A percentile compares a stretch with the other conserved stretches of the same genome.
phyloP scores from a whole-genome alignment of 2,329 filamentous ascomycete genomes.

The Fusarium succisae region DNA sequence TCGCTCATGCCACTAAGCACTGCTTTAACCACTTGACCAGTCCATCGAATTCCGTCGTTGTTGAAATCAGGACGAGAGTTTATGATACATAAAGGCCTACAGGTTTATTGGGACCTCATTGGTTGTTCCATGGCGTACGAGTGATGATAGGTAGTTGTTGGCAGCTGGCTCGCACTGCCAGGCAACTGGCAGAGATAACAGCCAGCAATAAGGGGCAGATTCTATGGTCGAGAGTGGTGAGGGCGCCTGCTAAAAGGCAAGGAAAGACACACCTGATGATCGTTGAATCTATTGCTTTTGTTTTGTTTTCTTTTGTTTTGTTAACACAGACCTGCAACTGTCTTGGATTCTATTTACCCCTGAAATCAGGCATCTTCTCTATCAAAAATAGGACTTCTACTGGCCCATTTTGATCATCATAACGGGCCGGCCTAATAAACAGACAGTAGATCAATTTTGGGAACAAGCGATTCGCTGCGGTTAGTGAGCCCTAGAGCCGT shows the following conservation, averaged over 20 bases:
- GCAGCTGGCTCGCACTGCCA: not conserved
- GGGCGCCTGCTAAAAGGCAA: not conserved
- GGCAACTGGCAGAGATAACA: not conserved
- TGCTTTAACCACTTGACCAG: not conserved
- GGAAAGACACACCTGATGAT: not conserved
- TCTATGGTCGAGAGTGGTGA: not conserved
- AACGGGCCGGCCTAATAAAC: not conserved
- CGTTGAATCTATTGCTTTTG: not conserved
- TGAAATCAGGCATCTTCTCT: not conserved
- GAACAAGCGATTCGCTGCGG: too few relatives aligned
- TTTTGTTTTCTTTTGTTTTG: not conserved
- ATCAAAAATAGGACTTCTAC: not conserved
- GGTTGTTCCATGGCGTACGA: not conserved
- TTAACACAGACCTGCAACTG: too few relatives aligned
- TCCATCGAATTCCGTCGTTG: not conserved
- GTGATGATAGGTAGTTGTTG: not conserved
- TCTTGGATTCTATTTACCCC: not conserved
- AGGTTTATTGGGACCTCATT: not conserved
- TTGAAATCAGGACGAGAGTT: not conserved
- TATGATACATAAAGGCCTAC: not conserved
- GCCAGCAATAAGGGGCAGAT: not conserved
- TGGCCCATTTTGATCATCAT: not conserved
- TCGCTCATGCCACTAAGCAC: not conserved
- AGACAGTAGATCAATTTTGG: not conserved
- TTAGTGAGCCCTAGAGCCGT: not conserved